Evolutionary conservation across 192 early-diverging fungal species (phyloP).

Genomic region (Glomus cerebriforme): DNA sequence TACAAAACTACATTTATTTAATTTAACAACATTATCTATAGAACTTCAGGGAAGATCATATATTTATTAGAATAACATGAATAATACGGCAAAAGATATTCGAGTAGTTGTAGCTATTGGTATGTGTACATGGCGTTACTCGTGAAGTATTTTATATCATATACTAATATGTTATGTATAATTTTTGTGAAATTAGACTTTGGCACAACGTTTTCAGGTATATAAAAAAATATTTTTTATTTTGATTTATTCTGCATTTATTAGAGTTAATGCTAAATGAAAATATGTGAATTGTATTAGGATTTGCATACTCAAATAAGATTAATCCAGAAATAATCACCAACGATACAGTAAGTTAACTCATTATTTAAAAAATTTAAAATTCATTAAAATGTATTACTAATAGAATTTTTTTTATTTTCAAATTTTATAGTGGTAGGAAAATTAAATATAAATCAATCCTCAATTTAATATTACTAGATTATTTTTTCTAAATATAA

Average conservation of each 20-base stretch:
- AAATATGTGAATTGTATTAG: not conserved
- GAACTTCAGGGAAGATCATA: not conserved
- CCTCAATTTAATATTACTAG: not conserved
- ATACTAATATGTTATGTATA: not conserved
- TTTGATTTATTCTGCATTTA: not conserved
- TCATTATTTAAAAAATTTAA: not conserved
- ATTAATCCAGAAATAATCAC: slow-evolving; percentile 22
- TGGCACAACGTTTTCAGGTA: slow-evolving; percentile 31
- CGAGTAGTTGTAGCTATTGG: slow-evolving; percentile 25
- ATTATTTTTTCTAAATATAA: not conserved
- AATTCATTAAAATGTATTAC: not conserved
- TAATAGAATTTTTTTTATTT: not conserved
- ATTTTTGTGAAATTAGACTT: not conserved
- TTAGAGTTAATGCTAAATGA: not conserved
- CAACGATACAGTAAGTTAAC: slow-evolving; percentile 21
- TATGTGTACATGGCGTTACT: not conserved
- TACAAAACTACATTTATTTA: not conserved
- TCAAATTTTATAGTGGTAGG: too few species aligned
- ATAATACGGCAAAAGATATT: slow-evolving; percentile 18
- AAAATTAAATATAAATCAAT: not conserved
- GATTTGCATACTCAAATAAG: slow-evolving; percentile 22
- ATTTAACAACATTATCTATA: not conserved
- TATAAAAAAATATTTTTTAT: not conserved
- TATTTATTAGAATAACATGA: not conserved
- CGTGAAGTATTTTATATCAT: not conserved